These are phyloP conservation scores for Postia placenta DNA, from an alignment of 768 basidiomycete genomes.

Conservation along the genomic window DNA sequence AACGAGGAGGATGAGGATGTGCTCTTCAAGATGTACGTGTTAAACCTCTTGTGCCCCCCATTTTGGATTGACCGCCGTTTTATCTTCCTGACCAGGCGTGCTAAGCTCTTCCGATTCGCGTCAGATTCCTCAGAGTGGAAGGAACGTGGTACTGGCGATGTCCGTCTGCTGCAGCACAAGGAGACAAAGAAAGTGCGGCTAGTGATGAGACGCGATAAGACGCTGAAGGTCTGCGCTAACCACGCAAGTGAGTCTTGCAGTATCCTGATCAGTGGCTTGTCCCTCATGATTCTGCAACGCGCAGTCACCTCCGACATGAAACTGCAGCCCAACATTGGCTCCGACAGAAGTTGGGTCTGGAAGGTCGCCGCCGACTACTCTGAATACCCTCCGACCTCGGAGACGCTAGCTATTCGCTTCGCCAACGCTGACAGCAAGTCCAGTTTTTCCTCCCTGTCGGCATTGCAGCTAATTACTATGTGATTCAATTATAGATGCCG, in stretches of 20 bases:
- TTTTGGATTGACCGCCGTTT: constrained; percentile 1
- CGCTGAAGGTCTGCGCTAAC: constrained; percentile 98
- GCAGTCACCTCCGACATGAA: constrained; percentile 86
- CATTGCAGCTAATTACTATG: not conserved
- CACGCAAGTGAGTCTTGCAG: constrained; percentile 62
- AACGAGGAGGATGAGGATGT: constrained; percentile 90
- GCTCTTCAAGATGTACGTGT: constrained; percentile 89
- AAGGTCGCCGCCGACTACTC: constrained; percentile 95
- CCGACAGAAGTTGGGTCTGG: constrained; percentile 99
- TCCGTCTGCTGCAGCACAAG: constrained; percentile 86
- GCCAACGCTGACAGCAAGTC: constrained; percentile 90
- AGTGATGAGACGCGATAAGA: constrained; percentile 99
- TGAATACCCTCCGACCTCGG: constrained; percentile 82
- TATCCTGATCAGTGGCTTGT: not conserved
- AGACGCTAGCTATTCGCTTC: constrained; percentile 97
- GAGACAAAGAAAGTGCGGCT: constrained; percentile 87
- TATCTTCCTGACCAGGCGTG: constrained; percentile 63
- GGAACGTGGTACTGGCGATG: constrained; percentile 95
- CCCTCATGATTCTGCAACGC: not conserved
- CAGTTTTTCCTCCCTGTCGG: not conserved
- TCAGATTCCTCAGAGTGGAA: constrained; percentile 84
- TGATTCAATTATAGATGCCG: constrained; percentile 73
- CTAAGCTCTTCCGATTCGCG: constrained; percentile 97
- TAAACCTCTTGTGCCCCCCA: constrained; percentile 6
- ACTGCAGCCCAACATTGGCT: constrained; percentile 96